Evolutionary conservation across 2,329 filamentous ascomycete genomes (phyloP).

Genomic region (Alternaria consortialis): DNA sequence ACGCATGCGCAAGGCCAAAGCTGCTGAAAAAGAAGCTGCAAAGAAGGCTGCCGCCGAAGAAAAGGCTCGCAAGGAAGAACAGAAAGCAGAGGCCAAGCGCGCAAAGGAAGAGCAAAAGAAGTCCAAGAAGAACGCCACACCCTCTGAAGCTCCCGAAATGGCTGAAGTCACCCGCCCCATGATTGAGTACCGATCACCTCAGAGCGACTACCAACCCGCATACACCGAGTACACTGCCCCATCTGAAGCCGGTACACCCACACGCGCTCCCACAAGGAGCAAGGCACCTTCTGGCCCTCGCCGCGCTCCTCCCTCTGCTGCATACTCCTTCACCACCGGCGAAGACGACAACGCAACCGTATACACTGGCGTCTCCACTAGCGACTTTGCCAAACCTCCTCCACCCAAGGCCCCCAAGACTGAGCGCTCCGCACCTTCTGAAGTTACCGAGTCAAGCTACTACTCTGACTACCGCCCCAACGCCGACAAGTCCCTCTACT

Average conservation of each 20-base stretch:
- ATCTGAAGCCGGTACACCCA: slow-evolving; percentile 30
- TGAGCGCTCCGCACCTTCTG: slow-evolving; percentile 29
- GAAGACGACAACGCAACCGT: slow-evolving; percentile 54
- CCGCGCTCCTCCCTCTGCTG: slow-evolving; percentile 48
- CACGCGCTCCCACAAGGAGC: slow-evolving; percentile 25
- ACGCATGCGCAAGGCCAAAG: slow-evolving; percentile 60
- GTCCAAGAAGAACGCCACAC: slow-evolving; percentile 50
- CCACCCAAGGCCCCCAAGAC: slow-evolving; percentile 23
- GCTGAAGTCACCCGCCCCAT: slow-evolving; percentile 36
- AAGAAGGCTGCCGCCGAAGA: slow-evolving; percentile 46
- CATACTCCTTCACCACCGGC: slow-evolving; percentile 61
- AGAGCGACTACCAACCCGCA: slow-evolving; percentile 33
- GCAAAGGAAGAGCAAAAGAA: slow-evolving; percentile 55
- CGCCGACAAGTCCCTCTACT: slow-evolving; percentile 41
- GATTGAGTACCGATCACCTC: slow-evolving; percentile 31
- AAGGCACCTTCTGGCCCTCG: slow-evolving; percentile 33
- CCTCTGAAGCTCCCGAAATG: slow-evolving; percentile 43
- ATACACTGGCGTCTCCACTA: slow-evolving; percentile 53
- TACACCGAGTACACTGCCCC: slow-evolving; percentile 43
- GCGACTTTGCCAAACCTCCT: slow-evolving; percentile 46
- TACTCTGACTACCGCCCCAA: slow-evolving; percentile 54
- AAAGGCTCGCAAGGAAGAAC: slow-evolving; percentile 57
- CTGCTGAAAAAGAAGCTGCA: slow-evolving; percentile 49
- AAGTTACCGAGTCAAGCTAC: slow-evolving; percentile 47
- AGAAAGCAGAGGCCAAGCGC: slow-evolving; percentile 47